phyloP scores from a whole-genome alignment of 495 filamentous ascomycete species.

The Trichoderma parareesei region DNA sequence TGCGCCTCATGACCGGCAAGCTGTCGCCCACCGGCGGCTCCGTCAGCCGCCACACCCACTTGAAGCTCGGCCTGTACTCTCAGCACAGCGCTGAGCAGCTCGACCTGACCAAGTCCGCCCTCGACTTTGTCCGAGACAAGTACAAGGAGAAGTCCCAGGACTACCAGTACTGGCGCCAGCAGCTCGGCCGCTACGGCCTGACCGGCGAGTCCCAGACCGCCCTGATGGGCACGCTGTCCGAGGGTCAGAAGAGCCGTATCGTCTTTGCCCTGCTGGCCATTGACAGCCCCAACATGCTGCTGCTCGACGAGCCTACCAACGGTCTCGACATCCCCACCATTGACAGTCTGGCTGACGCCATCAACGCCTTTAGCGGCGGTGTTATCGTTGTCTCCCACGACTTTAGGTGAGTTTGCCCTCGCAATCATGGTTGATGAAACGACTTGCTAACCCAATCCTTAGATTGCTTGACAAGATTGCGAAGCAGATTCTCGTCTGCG shows the following conservation, averaged over 20 bases:
- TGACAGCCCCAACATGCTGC: conserved; percentile 92
- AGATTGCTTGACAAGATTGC: conserved; percentile 98
- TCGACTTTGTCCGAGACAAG: conserved; percentile 97
- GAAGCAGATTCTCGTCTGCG: conserved; percentile 98
- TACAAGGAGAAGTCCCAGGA: conserved; percentile 84
- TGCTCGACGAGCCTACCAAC: conserved; percentile 98
- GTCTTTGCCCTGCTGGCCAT: conserved; percentile 96
- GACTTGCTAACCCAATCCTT: not conserved
- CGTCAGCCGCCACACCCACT: conserved; percentile 87
- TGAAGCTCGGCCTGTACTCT: conserved; percentile 95
- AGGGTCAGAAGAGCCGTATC: conserved; percentile 95
- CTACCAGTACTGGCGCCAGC: conserved; percentile 99
- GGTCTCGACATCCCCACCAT: conserved; percentile 99
- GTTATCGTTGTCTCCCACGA: conserved; percentile 98
- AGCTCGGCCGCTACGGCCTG: conserved; percentile 89
- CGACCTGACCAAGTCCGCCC: conserved; percentile 91
- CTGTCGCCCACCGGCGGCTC: conserved; percentile 74
- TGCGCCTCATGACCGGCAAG: conserved; percentile 95
- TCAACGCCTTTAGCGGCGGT: conserved; percentile 92
- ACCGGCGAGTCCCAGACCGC: conserved; percentile 90
- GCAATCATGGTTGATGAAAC: not conserved
- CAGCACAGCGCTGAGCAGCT: conserved; percentile 98
- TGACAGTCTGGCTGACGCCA: conserved; percentile 93
- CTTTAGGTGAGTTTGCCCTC: conserved; percentile 61
- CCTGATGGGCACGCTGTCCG: conserved; percentile 93